Base-by-base conservation (phyloP, 345 rosid species). In the Gossypium longicalyx region DNA sequence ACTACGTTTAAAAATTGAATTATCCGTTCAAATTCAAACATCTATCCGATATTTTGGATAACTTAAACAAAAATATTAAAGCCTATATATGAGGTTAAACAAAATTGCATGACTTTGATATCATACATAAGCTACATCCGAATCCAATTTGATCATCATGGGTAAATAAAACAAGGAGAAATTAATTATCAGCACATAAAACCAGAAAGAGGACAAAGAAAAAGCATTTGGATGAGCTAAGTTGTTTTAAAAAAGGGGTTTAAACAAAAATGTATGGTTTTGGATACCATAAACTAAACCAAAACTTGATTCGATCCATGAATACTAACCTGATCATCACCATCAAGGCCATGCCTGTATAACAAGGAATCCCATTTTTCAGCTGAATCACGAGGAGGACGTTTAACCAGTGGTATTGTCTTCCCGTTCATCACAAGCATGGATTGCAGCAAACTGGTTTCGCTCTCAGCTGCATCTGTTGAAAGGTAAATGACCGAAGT, bases 401-500 rank as follows among this genome's bases (percentile, higher is more conserved):
- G 90, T 73, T 80, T 86, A 43, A 94, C 92, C 72, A 94, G 89
- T 9, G 97, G 93, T 51, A 94, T 79, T n/a, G 81, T 78, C 82
- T 85, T 90, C 60, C 97, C 95, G 76, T 90, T 83, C 68, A 85
- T 67, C 71, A 77, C 80, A 77, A 95, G 52, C n/a, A 95, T 79
- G 4, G 96, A 91, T 76, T 88, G 97, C 78, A 95, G 81, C 82
- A 95, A 81, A 80, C 85, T 77, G 75, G 92, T 93, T 89, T 95
- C 98, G 68, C 97, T 92, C 76, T 87, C 93, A 47, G 99, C 99
- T 7, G 99, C 98, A 86, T 94, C 99, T 2, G 99, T 94, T 74
- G 99, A 94, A 59, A 94, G 96, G 76, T 94, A 94, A 51, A 93
- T 85, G 48, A 89, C 90, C 3, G 93, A 93, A 76, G 89, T 80